Percentiles rank a stretch among this genome's conserved stretches.
Conservation (phyloP, 2,329 filamentous ascomycete genomes). For the Colletotrichum somersetense region DNA sequence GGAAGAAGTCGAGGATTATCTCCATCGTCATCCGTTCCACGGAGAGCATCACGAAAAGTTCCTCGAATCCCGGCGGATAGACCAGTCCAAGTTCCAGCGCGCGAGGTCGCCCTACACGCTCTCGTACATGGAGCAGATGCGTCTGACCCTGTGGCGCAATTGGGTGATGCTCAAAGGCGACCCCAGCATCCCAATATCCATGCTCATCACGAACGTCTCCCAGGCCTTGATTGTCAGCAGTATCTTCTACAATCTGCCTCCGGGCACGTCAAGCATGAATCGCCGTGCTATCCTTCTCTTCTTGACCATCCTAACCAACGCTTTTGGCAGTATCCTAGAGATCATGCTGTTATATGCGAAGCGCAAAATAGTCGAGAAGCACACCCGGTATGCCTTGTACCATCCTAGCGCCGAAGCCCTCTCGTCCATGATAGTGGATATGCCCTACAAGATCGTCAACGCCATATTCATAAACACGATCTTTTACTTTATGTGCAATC, state of each 20-base stretch:
- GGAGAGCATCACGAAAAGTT: constrained; percentile 35
- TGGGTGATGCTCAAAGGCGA: constrained; percentile 56
- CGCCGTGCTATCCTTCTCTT: constrained; percentile 63
- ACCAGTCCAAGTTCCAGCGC: constrained; percentile 52
- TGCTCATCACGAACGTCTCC: constrained; percentile 58
- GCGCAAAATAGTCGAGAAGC: constrained; percentile 55
- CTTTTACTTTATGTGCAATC: constrained; percentile 57
- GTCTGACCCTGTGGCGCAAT: constrained; percentile 57
- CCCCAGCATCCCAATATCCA: constrained; percentile 53
- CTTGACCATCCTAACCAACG: constrained; percentile 67
- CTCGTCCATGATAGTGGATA: constrained; percentile 47
- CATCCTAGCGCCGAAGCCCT: constrained; percentile 52
- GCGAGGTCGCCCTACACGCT: constrained; percentile 63
- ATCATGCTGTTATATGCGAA: constrained; percentile 55
- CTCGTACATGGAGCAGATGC: constrained; percentile 60
- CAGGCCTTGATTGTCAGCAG: constrained; percentile 65
- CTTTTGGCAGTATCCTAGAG: constrained; percentile 56
- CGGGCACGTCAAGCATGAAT: constrained; percentile 59
- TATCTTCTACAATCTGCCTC: constrained; percentile 62
- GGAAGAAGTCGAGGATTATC: constrained; percentile 49
- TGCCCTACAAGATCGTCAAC: constrained; percentile 51
- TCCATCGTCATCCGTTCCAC: constrained; percentile 24
- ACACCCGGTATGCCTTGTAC: constrained; percentile 56
- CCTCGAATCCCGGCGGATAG: constrained; percentile 23
- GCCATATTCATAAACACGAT: constrained; percentile 55